phyloP scores from a whole-genome alignment of 306 rosid species.

The Glycine soja region DNA sequence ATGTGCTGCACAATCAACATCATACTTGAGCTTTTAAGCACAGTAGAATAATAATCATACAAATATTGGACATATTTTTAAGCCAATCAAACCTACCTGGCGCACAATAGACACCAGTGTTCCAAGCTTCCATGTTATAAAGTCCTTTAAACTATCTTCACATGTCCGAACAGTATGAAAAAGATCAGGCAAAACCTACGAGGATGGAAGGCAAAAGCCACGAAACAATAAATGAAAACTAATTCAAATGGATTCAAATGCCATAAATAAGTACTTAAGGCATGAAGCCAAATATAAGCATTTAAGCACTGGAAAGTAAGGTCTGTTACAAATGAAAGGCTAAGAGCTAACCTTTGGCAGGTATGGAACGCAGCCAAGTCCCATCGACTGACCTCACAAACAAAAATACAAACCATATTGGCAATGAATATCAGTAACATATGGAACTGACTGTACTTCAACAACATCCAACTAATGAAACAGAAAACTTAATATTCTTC shows the following conservation, averaged over 20 bases:
- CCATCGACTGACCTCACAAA: constrained; percentile 86
- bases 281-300: constrained; percentile 15
- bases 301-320: constrained; percentile 12
- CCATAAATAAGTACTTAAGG: not conserved
- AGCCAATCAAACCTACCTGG: constrained; percentile 63
- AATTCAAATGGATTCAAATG: constrained; percentile 21
- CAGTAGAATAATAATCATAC: constrained; percentile 17
- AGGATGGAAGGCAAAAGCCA: constrained; percentile 36
- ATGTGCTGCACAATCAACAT: constrained; percentile 76
- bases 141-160: constrained; percentile 92
- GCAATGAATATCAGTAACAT: constrained; percentile 44
- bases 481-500: constrained; percentile 21
- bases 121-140: constrained; percentile 98
- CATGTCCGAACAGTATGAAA: constrained; percentile 91
- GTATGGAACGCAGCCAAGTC: constrained; percentile 95
- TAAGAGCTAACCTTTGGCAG: constrained; percentile 83
- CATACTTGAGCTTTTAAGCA: constrained; percentile 43
- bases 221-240: constrained; percentile 42
- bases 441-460: constrained; percentile 13
- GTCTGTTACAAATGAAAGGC: not conserved
- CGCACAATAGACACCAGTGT: constrained; percentile 96
- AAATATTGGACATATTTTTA: constrained; percentile 22
- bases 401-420: constrained; percentile 44
- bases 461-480: constrained; percentile 29
- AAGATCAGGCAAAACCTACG: constrained; percentile 95